Base-by-base conservation (phyloP, 2,329 filamentous ascomycete genomes). In the Botrytis fabae region DNA sequence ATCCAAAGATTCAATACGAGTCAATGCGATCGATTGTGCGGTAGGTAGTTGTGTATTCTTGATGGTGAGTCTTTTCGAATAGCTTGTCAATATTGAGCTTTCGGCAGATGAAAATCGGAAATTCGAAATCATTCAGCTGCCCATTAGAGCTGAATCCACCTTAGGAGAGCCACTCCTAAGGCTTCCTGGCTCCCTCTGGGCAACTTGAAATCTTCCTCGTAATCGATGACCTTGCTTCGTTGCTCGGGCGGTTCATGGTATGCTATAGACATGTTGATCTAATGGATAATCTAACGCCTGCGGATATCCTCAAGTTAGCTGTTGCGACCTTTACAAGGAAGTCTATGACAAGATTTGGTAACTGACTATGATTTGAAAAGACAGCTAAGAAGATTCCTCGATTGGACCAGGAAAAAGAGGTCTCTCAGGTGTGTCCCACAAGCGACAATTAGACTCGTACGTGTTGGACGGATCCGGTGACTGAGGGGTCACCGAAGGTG, bases 141-240 rank as follows among this genome's bases (percentile, higher is more conserved):
- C 25, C 48, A 32, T 68, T 14, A 10, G n/a, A 68, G 64, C 25
- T 68, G 25, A 42, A 68, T 68, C 64, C 48, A 42, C 64, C n/a
- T 28, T 32, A 16, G 46, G 10, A 48, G 40, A 12, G 64, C 48
- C 35, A 68, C 35, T 25, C 22, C 46, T 22, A 68, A 54, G 25
- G 48, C 35, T 57, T 68, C 16, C 48, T 57, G 48, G 48, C 35
- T 68, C 25, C 54, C 65, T 25, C 65, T 14, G 25, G 10, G n/a
- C 25, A 42, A 10, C 1, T 42, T n/a, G 40, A 32, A 42, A 0
- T 25, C 1, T 14, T 54, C 3, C 20, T 57, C 10, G n/a, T 42
- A 25, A 25, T 32, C 10, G 65, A 16, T 14, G 6, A 1, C 32
- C 1, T 57, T n/a, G 48, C 22, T 57, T n/a, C 10, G 5, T 8